phyloP scores from a whole-genome alignment of 1,284 basidiomycete genomes.

The Papiliotrema nemorosa region DNA sequence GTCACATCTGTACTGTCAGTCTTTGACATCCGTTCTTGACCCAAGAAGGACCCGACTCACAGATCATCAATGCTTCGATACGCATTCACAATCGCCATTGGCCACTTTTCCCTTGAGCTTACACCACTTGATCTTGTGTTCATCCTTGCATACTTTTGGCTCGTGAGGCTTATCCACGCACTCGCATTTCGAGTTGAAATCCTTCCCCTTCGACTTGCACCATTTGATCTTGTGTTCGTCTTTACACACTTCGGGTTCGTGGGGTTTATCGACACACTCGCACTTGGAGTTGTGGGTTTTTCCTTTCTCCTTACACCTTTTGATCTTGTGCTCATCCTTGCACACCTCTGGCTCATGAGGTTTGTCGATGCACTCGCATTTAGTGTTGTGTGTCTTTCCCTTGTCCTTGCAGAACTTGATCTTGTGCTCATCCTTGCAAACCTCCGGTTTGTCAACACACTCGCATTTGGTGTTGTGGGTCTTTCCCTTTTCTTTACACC shows the following conservation, averaged over 20 bases:
- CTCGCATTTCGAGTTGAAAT: neutral
- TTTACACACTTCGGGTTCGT: neutral
- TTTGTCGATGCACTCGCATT: neutral
- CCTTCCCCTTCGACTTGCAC: neutral
- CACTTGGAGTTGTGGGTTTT: neutral
- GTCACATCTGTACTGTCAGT: too few relatives aligned
- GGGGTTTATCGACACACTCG: neutral
- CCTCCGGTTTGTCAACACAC: neutral
- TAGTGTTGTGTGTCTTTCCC: neutral
- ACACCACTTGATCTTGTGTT: neutral
- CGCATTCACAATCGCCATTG: neutral
- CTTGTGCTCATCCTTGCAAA: neutral
- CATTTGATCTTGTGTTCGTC: neutral
- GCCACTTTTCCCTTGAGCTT: neutral
- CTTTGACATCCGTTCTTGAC: too few relatives aligned
- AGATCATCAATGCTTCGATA: too few relatives aligned
- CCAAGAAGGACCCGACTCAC: too few relatives aligned
- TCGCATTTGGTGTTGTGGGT: neutral
- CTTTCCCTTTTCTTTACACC: neutral
- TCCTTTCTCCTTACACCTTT: neutral
- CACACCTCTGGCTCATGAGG: neutral
- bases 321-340: neutral
- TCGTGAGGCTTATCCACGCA: neutral
- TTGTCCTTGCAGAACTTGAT: neutral
- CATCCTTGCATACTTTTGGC: neutral